Conservation (phyloP, 257 asterid genomes). For the Nyctanthes arbortristis region DNA sequence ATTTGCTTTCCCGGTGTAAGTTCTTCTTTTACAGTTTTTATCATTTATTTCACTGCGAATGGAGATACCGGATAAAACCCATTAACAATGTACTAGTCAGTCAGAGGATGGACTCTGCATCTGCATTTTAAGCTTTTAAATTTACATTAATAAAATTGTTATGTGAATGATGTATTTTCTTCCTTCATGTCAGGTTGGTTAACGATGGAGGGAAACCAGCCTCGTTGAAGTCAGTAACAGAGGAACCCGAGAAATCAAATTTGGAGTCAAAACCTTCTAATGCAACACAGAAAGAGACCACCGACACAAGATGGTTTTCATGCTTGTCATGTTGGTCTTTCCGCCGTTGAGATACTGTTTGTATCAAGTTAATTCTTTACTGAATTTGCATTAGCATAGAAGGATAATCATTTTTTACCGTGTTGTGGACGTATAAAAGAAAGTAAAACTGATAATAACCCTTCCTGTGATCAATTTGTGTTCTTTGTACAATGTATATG, state of each 20-base stretch:
- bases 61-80: too few species aligned
- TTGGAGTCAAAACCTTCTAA: conserved; percentile 19
- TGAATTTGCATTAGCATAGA: too few species aligned
- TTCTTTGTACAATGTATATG: too few species aligned
- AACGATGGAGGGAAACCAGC: conserved; percentile 31
- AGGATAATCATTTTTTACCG: too few species aligned
- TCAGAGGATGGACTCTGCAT: not conserved
- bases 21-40: not conserved
- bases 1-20: conserved; percentile 70
- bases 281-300: conserved; percentile 15
- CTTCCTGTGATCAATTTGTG: too few species aligned
- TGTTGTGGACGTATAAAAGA: too few species aligned
- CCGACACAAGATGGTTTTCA: conserved; percentile 18
- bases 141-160: not conserved
- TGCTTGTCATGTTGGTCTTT: too few species aligned
- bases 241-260: conserved; percentile 34
- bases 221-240: conserved; percentile 29
- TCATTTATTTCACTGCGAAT: not conserved
- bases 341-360: too few species aligned
- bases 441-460: too few species aligned
- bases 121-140: not conserved
- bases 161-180: not conserved
- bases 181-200: conserved; percentile 41
- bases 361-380: too few species aligned
- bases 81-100: not conserved